Conservation (phyloP, 2,329 filamentous ascomycete genomes). For the Westerdykella sp. region DNA sequence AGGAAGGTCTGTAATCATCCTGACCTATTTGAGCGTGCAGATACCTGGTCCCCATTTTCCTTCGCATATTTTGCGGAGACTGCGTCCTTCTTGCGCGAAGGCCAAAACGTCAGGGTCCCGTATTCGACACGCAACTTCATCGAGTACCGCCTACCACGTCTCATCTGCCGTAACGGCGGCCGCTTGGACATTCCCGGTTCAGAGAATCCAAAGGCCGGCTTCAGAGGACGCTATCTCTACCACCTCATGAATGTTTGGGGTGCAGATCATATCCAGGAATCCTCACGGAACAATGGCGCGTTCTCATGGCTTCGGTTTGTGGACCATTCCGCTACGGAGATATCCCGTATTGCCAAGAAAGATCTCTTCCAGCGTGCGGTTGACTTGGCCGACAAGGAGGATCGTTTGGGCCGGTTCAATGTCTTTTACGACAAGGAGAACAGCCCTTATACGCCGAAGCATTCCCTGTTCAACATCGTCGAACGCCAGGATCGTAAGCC, state of each 20-base stretch:
- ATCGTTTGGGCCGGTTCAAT: constrained; percentile 60
- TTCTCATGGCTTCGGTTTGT: constrained; percentile 92
- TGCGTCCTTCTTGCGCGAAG: constrained; percentile 88
- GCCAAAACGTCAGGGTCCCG: constrained; percentile 66
- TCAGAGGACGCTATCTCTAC: constrained; percentile 67
- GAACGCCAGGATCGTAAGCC: constrained; percentile 61
- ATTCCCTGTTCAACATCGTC: constrained; percentile 76
- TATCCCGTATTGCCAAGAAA: constrained; percentile 60
- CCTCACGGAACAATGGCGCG: constrained; percentile 53
- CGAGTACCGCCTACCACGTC: constrained; percentile 72
- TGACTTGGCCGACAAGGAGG: constrained; percentile 46
- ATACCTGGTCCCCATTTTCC: constrained; percentile 80
- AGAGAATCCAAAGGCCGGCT: constrained; percentile 70
- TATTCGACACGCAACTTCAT: constrained; percentile 87
- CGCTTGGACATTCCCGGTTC: constrained; percentile 67
- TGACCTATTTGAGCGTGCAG: constrained; percentile 90
- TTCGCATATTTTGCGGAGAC: constrained; percentile 89
- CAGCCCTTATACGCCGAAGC: constrained; percentile 60
- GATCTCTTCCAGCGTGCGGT: constrained; percentile 70
- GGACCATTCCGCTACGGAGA: constrained; percentile 68
- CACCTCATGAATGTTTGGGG: constrained; percentile 89
- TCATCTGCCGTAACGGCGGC: constrained; percentile 77
- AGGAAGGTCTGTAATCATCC: constrained; percentile 98
- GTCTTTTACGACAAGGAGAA: constrained; percentile 63
- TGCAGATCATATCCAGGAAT: constrained; percentile 67